A percentile compares a stretch with the other conserved stretches of the same genome.
Conservation (phyloP, 1,284 basidiomycete genomes). For the Tilletia indica region DNA sequence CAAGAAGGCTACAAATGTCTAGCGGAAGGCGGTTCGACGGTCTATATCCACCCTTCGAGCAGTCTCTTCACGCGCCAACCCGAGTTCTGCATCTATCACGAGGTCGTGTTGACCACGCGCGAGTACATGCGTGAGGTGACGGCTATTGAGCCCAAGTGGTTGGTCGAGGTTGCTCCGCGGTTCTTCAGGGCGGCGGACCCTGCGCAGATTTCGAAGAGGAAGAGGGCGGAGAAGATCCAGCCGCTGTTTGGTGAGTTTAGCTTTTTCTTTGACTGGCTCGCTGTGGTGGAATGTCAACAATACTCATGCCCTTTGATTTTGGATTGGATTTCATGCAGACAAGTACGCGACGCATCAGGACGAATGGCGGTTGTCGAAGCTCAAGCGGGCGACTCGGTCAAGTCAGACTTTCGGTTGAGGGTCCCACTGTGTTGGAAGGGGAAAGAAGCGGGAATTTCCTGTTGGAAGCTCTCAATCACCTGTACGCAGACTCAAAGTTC, state of each 20-base stretch:
- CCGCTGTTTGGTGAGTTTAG: constrained; percentile 64
- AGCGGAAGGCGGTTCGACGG: constrained; percentile 82
- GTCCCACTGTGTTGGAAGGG: not conserved
- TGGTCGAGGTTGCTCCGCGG: constrained; percentile 93
- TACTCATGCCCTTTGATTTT: constrained; percentile 11
- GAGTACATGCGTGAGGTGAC: constrained; percentile 95
- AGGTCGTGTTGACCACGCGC: constrained; percentile 68
- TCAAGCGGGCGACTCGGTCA: constrained; percentile 27
- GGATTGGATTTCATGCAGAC: constrained; percentile 28
- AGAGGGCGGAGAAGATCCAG: constrained; percentile 95
- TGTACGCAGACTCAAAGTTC: too few relatives aligned
- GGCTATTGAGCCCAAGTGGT: constrained; percentile 96
- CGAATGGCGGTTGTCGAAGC: constrained; percentile 30
- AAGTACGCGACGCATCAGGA: constrained; percentile 27
- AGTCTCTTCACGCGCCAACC: constrained; percentile 91
- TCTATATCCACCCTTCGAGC: constrained; percentile 96
- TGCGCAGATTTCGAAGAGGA: constrained; percentile 93
- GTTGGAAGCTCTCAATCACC: too few relatives aligned
- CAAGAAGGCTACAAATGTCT: constrained; percentile 81
- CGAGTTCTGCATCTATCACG: constrained; percentile 73
- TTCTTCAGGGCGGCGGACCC: constrained; percentile 97
- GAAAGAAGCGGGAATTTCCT: too few relatives aligned
- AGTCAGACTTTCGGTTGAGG: constrained; percentile 29
- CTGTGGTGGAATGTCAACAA: constrained; percentile 12
- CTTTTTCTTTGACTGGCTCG: constrained; percentile 63